Base-by-base conservation (phyloP, 257 asterid species). In the Voacanga thouarsii region DNA sequence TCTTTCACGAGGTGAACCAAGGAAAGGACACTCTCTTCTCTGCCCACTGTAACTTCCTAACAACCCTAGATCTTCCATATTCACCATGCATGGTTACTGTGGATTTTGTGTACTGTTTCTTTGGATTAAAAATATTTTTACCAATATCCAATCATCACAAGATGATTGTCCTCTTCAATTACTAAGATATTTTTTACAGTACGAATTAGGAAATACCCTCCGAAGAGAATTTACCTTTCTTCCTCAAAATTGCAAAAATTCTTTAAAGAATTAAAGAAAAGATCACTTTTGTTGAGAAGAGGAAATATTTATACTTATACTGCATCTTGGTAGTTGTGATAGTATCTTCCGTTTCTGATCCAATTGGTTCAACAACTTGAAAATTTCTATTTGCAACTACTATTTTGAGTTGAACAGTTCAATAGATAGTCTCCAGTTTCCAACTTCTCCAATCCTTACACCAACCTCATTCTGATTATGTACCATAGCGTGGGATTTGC, bases 21-120 rank as follows among this genome's bases (percentile, higher is more conserved):
- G 30, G 79, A 63, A 65, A 75, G 60, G 61, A 76, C 63, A 28
- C 47, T 1, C 33, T 44, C 76, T 3, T 1, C 39, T 3, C 77
- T 56, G 26, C 44, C 28, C 71, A 65, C 68, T 56, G 76, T 70
- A 78, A 78, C 76, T 69, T 78, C 61, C 60, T 55, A 68, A 77
- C 71, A 78, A 69, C 81, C 81, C 81, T 78, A 78, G 50, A 56
- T 75, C 24, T 64, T 65, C 51, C 55, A 23, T 63, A 49, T 77
- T 77, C 76, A 77, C 80, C 76, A 18, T 69, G 81, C 76, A 78
- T 41, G 41, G 5, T 44, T 4, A 24, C n/a, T 68, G 73, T 68
- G 33, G 15, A 61, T 47, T 23, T 26, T 43, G 37, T 43, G 37
- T 56, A 24, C 15, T 47, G 7, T 15, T 18, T 28, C 16, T 5